phyloP scores from a whole-genome alignment of 352 stramenopile species.

The Globisporangium okanoganense region DNA sequence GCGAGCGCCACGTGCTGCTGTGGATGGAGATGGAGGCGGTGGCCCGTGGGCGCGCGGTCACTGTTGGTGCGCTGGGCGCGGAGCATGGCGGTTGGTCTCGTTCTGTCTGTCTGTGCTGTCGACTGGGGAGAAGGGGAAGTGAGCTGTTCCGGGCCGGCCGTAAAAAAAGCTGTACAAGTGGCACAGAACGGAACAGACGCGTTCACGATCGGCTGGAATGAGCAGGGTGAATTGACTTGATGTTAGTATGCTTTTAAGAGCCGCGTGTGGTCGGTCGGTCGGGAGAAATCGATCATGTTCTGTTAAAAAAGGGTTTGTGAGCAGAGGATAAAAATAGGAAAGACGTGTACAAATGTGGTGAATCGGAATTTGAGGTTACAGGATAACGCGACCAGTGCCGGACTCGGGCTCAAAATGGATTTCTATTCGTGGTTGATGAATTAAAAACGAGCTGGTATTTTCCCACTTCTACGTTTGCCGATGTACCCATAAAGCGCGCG shows the following conservation, averaged over 20 bases:
- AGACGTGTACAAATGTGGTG: no score
- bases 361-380: no score
- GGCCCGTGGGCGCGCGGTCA: background rate
- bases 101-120: background rate
- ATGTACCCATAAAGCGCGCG: no score
- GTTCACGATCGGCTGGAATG: background rate
- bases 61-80: conserved; percentile 5
- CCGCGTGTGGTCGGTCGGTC: background rate
- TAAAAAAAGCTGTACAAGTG: no score
- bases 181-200: background rate
- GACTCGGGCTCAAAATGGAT: no score
- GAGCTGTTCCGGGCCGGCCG: background rate
- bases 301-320: no score
- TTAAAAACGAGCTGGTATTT: no score
- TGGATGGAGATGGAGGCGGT: background rate
- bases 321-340: no score
- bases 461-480: no score
- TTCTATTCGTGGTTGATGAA: no score
- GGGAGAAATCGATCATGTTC: no score
- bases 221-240: background rate
- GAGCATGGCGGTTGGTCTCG: background rate
- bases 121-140: background rate
- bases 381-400: no score
- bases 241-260: background rate
- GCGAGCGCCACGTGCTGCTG: background rate